phyloP scores from a whole-genome alignment of 2,329 filamentous ascomycete species.

The Septoria linicola region DNA sequence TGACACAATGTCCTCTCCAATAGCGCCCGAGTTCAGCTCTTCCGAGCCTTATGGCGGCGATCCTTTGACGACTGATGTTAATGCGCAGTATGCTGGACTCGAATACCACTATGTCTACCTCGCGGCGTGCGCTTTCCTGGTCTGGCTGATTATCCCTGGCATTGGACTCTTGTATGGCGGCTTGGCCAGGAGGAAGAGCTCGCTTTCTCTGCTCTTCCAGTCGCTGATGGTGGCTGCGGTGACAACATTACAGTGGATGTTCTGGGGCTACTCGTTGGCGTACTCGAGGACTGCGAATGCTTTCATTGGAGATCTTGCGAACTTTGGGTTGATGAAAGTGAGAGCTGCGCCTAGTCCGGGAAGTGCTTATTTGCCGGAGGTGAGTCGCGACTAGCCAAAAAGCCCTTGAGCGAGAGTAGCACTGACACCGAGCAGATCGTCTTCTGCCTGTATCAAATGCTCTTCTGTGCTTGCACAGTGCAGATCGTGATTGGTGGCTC shows the following conservation, averaged over 20 bases:
- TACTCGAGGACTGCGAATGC: slow-evolving; percentile 60
- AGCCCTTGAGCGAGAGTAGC: neutral
- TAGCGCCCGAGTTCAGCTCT: slow-evolving; percentile 42
- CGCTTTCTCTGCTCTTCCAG: slow-evolving; percentile 62
- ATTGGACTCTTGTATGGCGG: slow-evolving; percentile 66
- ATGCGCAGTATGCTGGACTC: slow-evolving; percentile 58
- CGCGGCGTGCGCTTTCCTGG: slow-evolving; percentile 58
- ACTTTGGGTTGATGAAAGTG: slow-evolving; percentile 63
- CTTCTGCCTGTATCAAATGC: slow-evolving; percentile 64
- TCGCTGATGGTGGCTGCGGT: slow-evolving; percentile 59
- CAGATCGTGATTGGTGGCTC: slow-evolving; percentile 65
- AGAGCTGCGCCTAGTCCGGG: slow-evolving; percentile 61
- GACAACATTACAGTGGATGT: slow-evolving; percentile 61
- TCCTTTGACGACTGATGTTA: slow-evolving; percentile 54
- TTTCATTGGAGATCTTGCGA: slow-evolving; percentile 62
- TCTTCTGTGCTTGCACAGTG: slow-evolving; percentile 62
- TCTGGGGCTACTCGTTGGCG: slow-evolving; percentile 63
- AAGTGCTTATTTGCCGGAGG: slow-evolving; percentile 57
- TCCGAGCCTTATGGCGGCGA: slow-evolving; percentile 55
- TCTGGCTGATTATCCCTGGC: slow-evolving; percentile 66
- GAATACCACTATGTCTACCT: slow-evolving; percentile 64
- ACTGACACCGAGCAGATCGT: slow-evolving; percentile 46
- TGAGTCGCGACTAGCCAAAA: no score
- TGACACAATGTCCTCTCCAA: slow-evolving; percentile 1
- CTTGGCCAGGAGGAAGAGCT: slow-evolving; percentile 61